Base-by-base conservation (phyloP, 768 basidiomycete species). In the Lactarius evosmus region DNA sequence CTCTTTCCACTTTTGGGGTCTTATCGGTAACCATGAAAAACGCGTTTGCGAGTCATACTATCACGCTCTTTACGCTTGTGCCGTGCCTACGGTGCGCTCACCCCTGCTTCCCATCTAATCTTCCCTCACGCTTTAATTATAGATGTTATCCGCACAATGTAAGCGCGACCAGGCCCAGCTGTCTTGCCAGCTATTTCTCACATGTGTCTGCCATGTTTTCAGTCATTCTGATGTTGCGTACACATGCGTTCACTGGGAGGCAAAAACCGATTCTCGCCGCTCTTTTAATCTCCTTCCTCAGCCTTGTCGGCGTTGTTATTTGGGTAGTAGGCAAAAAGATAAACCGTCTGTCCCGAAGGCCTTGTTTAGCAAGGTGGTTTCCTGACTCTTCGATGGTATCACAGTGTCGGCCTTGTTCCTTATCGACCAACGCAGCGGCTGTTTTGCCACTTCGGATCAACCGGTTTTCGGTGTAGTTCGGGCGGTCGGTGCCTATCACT, bases 151-250 rank as follows among this genome's bases (percentile, higher is more conserved):
- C 1, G 57, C 66, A 22, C 62, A 66, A 27, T 51, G 63, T 67
- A 53, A 60, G 66, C 27, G 12, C 40, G 2, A 19, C 54, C 22
- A 25, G 14, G 30, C 5, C 36, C 12, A 19, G n/a, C 27, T 27
- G 27, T 41, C 52, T 7, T n/a, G 32, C 19, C 33, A 7, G 25
- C 40, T 29, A 33, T 32, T 38, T 22, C 50, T 66, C 27, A 66
- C 33, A 2, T n/a, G 3, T 46, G 25, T 27, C n/a, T 3, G 1
- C 58, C 19, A 36, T 36, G 1, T 36, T 5, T 5, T 16, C 14
- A 67, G 66, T 61, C 27, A 64, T 67, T 22, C 46, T 67, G 11
- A 65, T 67, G 66, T 36, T 67, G 38, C 66, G 66, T 34, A 56
- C 66, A 9, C 66, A 67, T 19, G 63, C 66, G 4, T 67, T 67